A percentile compares a stretch with the other conserved stretches of the same genome.
Conservation (phyloP, 2,329 filamentous ascomycete species). For the Claviceps lovelessii region DNA sequence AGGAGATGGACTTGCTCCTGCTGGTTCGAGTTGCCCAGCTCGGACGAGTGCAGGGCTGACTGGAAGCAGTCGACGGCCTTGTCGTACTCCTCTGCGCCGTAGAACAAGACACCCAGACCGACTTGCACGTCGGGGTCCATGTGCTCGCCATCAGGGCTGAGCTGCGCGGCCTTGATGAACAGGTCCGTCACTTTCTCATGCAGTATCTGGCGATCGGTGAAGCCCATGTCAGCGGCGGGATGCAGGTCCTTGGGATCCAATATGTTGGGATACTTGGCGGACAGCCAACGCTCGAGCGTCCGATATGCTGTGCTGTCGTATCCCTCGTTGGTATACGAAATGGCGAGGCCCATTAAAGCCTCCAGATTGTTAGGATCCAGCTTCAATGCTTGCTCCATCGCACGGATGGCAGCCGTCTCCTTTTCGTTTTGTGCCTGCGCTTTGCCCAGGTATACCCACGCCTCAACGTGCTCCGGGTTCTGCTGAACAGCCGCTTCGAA, state of each 20-base stretch:
- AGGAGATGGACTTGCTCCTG: constrained; percentile 80
- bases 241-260: constrained; percentile 59
- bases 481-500: constrained; percentile 94
- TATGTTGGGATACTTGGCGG: constrained; percentile 82
- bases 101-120: constrained; percentile 90
- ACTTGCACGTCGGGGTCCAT: constrained; percentile 99
- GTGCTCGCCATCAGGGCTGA: constrained; percentile 79
- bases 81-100: constrained; percentile 93
- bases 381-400: constrained; percentile 79
- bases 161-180: constrained; percentile 84
- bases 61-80: constrained; percentile 98
- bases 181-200: constrained; percentile 82
- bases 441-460: constrained; percentile 83
- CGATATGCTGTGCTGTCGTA: constrained; percentile 96
- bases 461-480: constrained; percentile 72
- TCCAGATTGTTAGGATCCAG: constrained; percentile 75
- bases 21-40: constrained; percentile 71
- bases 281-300: constrained; percentile 90
- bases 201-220: constrained; percentile 79
- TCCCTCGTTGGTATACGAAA: constrained; percentile 96
- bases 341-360: constrained; percentile 86
- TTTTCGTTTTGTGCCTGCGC: constrained; percentile 98
- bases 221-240: constrained; percentile 69
- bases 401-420: constrained; percentile 87
- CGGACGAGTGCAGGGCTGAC: constrained; percentile 72